These are phyloP conservation scores for Mantamonas sphyraenae DNA, from an alignment of 78 protist genomes.

Conservation along the genomic window DNA sequence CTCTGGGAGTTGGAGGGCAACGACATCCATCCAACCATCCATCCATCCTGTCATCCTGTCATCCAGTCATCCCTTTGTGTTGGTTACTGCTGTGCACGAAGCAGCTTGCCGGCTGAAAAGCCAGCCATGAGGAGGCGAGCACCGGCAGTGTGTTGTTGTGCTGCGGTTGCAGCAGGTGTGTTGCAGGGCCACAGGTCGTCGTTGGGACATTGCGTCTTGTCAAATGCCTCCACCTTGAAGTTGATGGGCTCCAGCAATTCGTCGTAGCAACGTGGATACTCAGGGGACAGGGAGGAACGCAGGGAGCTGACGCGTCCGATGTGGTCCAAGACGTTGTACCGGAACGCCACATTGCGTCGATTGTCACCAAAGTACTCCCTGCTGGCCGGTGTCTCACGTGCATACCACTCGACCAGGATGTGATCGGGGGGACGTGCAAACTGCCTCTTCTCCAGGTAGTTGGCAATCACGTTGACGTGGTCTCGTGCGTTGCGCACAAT, in stretches of 20 bases:
- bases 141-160: too few relatives aligned
- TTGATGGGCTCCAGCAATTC: constrained; percentile 4
- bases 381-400: constrained; percentile 9
- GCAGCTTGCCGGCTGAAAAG: too few relatives aligned
- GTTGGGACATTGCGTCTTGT: constrained; percentile 6
- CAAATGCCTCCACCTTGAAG: constrained; percentile 24
- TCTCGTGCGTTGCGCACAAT: not conserved
- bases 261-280: constrained; percentile 14
- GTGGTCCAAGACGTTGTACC: constrained; percentile 28
- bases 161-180: not conserved
- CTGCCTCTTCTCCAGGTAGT: constrained; percentile 7
- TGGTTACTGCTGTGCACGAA: too few relatives aligned
- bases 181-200: constrained; percentile 38
- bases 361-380: not conserved
- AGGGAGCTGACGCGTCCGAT: constrained; percentile 9
- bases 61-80: too few relatives aligned
- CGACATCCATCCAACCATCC: too few relatives aligned
- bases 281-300: not conserved
- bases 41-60: too few relatives aligned
- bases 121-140: too few relatives aligned
- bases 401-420: constrained; percentile 17
- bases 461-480: not conserved
- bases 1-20: too few relatives aligned
- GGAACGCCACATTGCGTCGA: constrained; percentile 12
- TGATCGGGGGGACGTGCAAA: constrained; percentile 36